These are phyloP conservation scores for Chrysoporthe puriensis DNA, from an alignment of 2,329 filamentous ascomycete species.

Conservation along the genomic window DNA sequence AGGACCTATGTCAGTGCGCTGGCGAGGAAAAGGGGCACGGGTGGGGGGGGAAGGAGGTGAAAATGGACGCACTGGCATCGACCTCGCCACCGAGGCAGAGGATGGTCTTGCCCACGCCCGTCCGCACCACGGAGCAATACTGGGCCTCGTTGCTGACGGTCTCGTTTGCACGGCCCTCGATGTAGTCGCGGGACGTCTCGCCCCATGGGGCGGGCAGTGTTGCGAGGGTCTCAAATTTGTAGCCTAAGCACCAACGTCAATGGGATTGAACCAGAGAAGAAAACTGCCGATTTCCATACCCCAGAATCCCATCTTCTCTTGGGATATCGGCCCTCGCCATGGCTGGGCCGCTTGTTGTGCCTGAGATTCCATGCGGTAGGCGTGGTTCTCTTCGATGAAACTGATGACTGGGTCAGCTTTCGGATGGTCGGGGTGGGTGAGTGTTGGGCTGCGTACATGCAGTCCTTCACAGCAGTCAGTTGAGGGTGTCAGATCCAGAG, in stretches of 20 bases:
- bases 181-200: conserved; percentile 72
- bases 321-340: conserved; percentile 51
- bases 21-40: conserved; percentile 24
- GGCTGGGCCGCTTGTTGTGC: conserved; percentile 58
- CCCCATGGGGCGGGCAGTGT: conserved; percentile 77
- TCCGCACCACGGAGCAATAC: conserved; percentile 93
- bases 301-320: conserved; percentile 91
- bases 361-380: conserved; percentile 67
- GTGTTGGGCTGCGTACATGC: conserved; percentile 51
- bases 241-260: conserved; percentile 60
- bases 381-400: conserved; percentile 91
- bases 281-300: conserved; percentile 54
- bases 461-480: conserved; percentile 45
- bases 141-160: conserved; percentile 88
- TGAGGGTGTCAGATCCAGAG: conserved; percentile 30
- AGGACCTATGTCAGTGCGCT: background rate
- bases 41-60: background rate
- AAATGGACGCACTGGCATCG: conserved; percentile 68
- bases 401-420: conserved; percentile 47
- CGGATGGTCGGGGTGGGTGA: background rate
- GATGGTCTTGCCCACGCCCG: conserved; percentile 75
- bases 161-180: conserved; percentile 73
- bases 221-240: conserved; percentile 92
- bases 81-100: conserved; percentile 92
- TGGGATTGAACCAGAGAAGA: background rate